phyloP scores from a whole-genome alignment of 2,329 filamentous ascomycete genomes.

The Didymella segeticola region DNA sequence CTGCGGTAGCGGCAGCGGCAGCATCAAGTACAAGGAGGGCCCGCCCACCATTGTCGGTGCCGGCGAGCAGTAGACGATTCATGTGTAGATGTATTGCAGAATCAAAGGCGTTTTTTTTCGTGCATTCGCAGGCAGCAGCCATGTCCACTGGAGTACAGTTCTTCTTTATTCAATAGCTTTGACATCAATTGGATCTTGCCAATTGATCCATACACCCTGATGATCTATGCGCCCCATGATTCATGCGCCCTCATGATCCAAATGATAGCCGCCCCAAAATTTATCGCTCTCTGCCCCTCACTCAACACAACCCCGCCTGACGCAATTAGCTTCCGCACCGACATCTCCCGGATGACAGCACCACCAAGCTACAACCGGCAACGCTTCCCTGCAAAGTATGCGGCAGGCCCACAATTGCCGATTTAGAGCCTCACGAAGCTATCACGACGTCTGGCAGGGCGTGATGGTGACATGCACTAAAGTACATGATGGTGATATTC shows the following conservation, averaged over 20 bases:
- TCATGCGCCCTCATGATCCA: too few relatives aligned
- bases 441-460: constrained; percentile 12
- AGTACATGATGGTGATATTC: not conserved
- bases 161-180: constrained; percentile 25
- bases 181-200: constrained; percentile 26
- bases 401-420: constrained; percentile 10
- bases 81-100: constrained; percentile 16
- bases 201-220: not conserved
- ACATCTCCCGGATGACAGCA: constrained; percentile 7
- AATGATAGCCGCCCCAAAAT: constrained; percentile 21
- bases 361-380: constrained; percentile 11
- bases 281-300: constrained; percentile 29
- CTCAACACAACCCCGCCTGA: constrained; percentile 29
- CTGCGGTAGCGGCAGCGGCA: constrained; percentile 62
- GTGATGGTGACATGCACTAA: constrained; percentile 20
- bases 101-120: constrained; percentile 13
- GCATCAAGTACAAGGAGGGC: constrained; percentile 58
- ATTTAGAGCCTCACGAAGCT: not conserved
- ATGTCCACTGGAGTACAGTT: constrained; percentile 10
- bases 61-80: constrained; percentile 54
- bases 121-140: constrained; percentile 19
- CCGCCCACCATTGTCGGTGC: constrained; percentile 60
- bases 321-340: constrained; percentile 29
- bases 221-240: too few relatives aligned
- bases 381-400: constrained; percentile 9